Evolutionary conservation across 768 basidiomycete species (phyloP).

Genomic region (Lepiota brunneoincarnata): DNA sequence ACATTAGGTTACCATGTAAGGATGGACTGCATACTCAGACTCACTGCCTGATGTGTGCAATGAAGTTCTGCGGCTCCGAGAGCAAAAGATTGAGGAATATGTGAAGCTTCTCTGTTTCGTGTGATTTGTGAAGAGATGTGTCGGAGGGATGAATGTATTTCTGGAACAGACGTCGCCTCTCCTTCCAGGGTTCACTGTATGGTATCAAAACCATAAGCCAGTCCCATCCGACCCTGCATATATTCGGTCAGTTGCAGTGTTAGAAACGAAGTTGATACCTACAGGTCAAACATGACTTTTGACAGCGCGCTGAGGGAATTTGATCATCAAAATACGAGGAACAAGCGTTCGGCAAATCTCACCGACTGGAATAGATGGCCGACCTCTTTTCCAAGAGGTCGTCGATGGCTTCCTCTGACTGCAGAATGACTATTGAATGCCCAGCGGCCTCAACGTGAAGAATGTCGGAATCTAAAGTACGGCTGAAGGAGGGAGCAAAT

Average conservation of each 20-base stretch:
- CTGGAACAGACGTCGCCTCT: neutral
- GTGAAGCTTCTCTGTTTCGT: neutral
- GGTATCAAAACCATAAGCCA: neutral
- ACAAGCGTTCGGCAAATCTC: slow-evolving; percentile 12
- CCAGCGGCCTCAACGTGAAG: slow-evolving; percentile 6
- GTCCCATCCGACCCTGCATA: neutral
- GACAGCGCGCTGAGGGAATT: too few relatives aligned
- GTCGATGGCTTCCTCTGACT: slow-evolving; percentile 25
- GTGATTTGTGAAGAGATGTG: neutral
- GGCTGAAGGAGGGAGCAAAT: slow-evolving; percentile 28
- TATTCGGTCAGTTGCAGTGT: slow-evolving; percentile 13
- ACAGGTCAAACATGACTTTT: too few relatives aligned
- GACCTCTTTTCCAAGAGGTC: slow-evolving; percentile 47
- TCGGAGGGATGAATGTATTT: neutral
- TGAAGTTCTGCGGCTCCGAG: too few relatives aligned
- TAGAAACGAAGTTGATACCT: slow-evolving; percentile 23
- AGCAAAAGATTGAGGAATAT: neutral
- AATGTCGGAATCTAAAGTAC: slow-evolving; percentile 2
- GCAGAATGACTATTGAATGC: slow-evolving; percentile 25
- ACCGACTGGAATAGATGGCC: slow-evolving; percentile 42
- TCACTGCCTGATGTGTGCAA: too few relatives aligned
- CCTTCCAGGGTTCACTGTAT: neutral
- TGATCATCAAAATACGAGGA: too few relatives aligned
- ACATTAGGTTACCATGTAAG: slow-evolving; percentile 17
- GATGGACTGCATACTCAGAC: slow-evolving; percentile 41